Base-by-base conservation (phyloP, 2,329 filamentous ascomycete genomes). In the Diaporthe citriasiana region DNA sequence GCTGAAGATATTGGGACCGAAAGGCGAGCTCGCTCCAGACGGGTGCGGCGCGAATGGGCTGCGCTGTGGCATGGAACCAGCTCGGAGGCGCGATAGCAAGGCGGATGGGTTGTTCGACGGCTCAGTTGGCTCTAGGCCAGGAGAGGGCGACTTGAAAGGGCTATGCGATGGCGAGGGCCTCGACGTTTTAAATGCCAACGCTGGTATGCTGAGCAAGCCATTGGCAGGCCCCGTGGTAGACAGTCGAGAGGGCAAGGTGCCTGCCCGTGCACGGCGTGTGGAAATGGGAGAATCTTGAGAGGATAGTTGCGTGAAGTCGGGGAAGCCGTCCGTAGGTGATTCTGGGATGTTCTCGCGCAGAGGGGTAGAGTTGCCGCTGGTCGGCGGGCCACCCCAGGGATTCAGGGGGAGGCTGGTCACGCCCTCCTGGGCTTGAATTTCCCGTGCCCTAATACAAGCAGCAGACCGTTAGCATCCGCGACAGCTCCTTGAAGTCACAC, bases 301-400 rank as follows among this genome's bases (percentile, higher is more conserved):
- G 55, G 93, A 89, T 55, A 94, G 88, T 78, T 92, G 91, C 77
- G 93, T 90, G 82, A 98, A 95, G 83, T 98, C 95, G 74, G 97
- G 95, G 79, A 98, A 98, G 78, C 94, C 96, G 85, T 98, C 96
- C 77, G 94, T 97, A 42, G 97, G 97, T 47, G 96, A 98, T 85
- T 99, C 97, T 77, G 96, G 95, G 76, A 99, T 98, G 77, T 96
- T 98, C 86, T 98, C 97, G 80, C 97, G 94, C 69, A 99, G 90
- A 78, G 97, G 97, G 55, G 96, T 98, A 27, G 96, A 98, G 83
- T 98, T 96, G 77, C 96, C 97, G 82, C 96, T 98, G 72, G 96
- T 98, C 65, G 97, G 96, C 77, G 97, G 96, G 15, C 97, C 96
- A 88, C 95, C 95, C 97, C 97, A 98, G 56, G 93, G 93, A 81